Conservation (phyloP, 225 moss, liverwort and hornwort genomes). For the Polytrichum commune region DNA sequence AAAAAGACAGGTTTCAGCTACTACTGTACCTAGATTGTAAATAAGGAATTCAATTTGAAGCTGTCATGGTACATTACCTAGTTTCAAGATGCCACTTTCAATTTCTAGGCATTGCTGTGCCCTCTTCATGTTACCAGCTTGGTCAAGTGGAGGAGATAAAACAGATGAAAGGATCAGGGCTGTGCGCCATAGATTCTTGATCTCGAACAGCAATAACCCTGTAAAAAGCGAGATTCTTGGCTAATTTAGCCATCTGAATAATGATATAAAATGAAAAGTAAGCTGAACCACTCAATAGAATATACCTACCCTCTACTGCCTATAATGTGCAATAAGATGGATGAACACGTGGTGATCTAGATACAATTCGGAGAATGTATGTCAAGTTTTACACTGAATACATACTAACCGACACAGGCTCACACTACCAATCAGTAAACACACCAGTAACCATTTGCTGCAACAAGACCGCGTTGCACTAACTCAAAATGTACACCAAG, state of each 20-base stretch:
- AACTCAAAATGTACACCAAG: no score
- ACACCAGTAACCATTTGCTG: no score
- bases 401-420: no score
- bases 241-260: background rate
- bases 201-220: slow-evolving; percentile 68
- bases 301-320: no score
- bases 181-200: slow-evolving; percentile 67
- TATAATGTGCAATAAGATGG: no score
- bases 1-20: background rate
- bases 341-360: no score
- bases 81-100: slow-evolving; percentile 49
- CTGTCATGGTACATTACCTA: slow-evolving; percentile 39
- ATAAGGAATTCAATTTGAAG: background rate
- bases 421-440: no score
- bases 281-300: no score
- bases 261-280: background rate
- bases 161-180: slow-evolving; percentile 68
- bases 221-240: slow-evolving; percentile 9
- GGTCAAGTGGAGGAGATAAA: slow-evolving; percentile 48
- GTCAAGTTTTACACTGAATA: no score
- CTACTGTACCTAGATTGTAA: background rate
- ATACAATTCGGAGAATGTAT: no score
- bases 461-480: no score
- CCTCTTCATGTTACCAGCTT: slow-evolving; percentile 36
- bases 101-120: slow-evolving; percentile 44